Evolutionary conservation across 2,329 filamentous ascomycete genomes (phyloP).

Genomic region (Phialophora verrucosa): DNA sequence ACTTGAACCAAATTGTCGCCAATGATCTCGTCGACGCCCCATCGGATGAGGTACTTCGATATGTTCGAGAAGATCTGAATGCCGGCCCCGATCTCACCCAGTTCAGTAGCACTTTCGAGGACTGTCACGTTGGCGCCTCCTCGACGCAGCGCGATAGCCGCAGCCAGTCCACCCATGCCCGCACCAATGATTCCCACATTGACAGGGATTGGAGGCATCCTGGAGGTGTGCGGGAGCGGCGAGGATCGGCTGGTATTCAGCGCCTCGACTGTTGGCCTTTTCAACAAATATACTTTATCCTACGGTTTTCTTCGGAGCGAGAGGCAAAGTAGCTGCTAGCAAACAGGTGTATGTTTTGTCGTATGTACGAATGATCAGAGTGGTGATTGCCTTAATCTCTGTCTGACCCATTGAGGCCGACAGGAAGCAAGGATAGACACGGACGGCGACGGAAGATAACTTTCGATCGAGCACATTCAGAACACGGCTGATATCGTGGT

Average conservation of each 20-base stretch:
- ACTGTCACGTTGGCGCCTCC: conserved; percentile 44
- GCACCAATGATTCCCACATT: conserved; percentile 45
- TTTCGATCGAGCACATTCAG: no score
- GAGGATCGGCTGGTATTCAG: background rate
- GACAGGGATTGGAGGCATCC: conserved; percentile 22
- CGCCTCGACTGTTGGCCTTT: background rate
- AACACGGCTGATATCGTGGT: no score
- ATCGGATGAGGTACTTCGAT: conserved; percentile 48
- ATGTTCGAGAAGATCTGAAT: conserved; percentile 52
- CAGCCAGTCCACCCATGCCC: conserved; percentile 52
- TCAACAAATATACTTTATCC: background rate
- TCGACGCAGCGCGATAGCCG: conserved; percentile 50
- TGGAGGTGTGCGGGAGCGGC: background rate
- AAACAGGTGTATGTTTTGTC: background rate
- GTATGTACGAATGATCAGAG: background rate
- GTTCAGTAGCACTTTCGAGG: conserved; percentile 24
- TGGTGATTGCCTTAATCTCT: background rate
- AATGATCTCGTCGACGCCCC: conserved; percentile 49
- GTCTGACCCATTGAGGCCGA: background rate
- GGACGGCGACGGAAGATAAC: background rate
- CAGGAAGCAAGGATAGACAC: background rate
- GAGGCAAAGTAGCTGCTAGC: background rate
- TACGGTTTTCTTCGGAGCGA: background rate
- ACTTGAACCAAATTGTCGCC: conserved; percentile 49
- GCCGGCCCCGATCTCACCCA: conserved; percentile 44